Conservation (phyloP, 2,329 filamentous ascomycete species). For the Fusarium longipes region DNA sequence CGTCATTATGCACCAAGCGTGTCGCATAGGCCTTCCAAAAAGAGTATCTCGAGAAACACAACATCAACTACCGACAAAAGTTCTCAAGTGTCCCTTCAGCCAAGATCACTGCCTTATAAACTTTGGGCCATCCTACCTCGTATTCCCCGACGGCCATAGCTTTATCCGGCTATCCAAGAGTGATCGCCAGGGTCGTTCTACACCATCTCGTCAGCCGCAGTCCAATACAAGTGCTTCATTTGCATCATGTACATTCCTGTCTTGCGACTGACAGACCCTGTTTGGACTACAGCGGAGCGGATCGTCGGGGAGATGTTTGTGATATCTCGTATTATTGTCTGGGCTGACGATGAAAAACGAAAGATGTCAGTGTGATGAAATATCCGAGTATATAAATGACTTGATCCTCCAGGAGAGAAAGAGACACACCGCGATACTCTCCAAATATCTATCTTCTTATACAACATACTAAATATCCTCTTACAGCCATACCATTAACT, state of each 20-base stretch:
- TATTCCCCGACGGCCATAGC: conserved; percentile 11
- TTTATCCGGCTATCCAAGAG: conserved; percentile 15
- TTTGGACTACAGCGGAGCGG: neutral
- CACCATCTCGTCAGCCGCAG: conserved; percentile 11
- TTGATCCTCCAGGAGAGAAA: too few species aligned
- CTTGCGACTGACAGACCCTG: neutral
- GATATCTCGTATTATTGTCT: conserved; percentile 4
- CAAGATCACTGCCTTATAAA: neutral
- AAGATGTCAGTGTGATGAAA: neutral
- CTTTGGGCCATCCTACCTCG: conserved; percentile 16
- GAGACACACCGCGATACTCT: neutral
- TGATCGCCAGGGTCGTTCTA: conserved; percentile 10
- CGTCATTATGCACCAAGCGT: neutral
- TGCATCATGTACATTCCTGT: conserved; percentile 16
- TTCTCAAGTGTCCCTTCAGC: neutral
- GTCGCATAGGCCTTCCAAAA: neutral
- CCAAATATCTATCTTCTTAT: too few species aligned
- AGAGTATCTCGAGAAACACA: neutral
- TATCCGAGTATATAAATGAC: conserved; percentile 9
- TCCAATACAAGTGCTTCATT: conserved; percentile 19
- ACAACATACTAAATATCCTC: neutral
- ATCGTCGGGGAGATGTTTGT: neutral
- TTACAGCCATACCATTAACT: neutral
- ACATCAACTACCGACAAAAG: neutral
- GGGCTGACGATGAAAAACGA: conserved; percentile 1